Evolutionary conservation across 805 yeast genomes (phyloP), one percentile per base, ranked within the genome.

Genomic region (Blastobotrys mokoenaii): DNA sequence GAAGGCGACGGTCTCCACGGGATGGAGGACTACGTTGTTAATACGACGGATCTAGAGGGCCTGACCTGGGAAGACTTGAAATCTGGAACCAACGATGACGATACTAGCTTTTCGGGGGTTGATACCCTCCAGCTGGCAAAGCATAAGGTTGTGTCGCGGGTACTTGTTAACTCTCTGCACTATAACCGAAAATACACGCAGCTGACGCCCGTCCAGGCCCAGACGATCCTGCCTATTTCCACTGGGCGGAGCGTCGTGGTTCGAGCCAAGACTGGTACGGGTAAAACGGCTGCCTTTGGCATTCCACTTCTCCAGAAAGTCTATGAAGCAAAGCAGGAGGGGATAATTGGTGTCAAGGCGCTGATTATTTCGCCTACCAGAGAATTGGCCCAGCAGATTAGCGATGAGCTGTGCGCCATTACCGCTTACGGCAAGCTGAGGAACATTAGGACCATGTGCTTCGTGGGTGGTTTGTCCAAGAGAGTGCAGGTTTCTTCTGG

Each of bases 221-320:
- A 59, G 46, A 62, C 67, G 1, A 18, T 64, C 40, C 47, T 64
- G 0, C 94, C 97, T 0, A 85, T 93, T 52, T 95, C 90, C 61
- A 66, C 94, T 30, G 62, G 70, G 14, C 65, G 68, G 29, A 89
- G 90, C 52, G 70, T 86, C 37, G 86, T 88, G 17, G 88, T 87
- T 33, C 73, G 95, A 57, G 96, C 97, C 22, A 86, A 86, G 62
- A 88, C 97, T 2, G 97, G 97, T 61, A 88, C 97, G 1, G 97
- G 97, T 58, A 88, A 88, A 63, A 88, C 97, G 0, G 77, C 84
- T 51, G 94, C 96, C 0, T 88, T 86, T 62, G 82, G 89, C 49
- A 69, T 89, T 37, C 96, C 96, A 2, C 67, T 84, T 10, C 66
- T 86, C 39, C 83, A 86, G 58, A 73, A 76, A 39, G 65, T 73